A percentile compares a stretch with the other conserved stretches of the same genome.
Evolutionary conservation across 306 rosid species (phyloP).

Genomic region (Psophocarpus tetragonolobus): DNA sequence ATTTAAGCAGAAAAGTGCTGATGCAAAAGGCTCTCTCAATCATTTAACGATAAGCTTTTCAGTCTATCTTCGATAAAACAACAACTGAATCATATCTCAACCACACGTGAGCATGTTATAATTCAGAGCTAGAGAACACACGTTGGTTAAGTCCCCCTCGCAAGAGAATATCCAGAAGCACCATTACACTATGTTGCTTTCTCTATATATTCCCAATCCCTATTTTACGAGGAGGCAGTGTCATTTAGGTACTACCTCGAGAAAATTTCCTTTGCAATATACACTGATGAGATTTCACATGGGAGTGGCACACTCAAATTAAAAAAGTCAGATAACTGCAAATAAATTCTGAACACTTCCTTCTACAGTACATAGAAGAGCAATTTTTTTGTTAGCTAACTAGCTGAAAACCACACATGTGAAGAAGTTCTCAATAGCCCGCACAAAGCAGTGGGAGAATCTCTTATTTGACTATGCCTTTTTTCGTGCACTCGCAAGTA

Average conservation of each 20-base stretch:
- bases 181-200: not conserved
- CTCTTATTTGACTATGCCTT: constrained; percentile 63
- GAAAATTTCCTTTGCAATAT: not conserved
- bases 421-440: constrained; percentile 74
- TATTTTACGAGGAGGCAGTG: not conserved
- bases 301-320: constrained; percentile 67
- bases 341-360: constrained; percentile 45
- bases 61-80: too few species aligned
- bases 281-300: constrained; percentile 38
- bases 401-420: constrained; percentile 61
- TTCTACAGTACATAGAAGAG: constrained; percentile 62
- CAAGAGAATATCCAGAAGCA: not conserved
- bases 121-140: not conserved
- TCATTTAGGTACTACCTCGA: not conserved
- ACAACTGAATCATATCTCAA: too few species aligned
- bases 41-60: too few species aligned
- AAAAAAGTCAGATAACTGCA: constrained; percentile 60
- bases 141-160: not conserved
- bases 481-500: not conserved
- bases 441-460: constrained; percentile 62
- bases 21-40: too few species aligned
- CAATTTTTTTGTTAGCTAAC: constrained; percentile 74
- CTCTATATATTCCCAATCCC: not conserved
- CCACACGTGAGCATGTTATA: not conserved
- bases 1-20: too few species aligned